phyloP scores from a whole-genome alignment of 768 basidiomycete genomes.

The Lentinula sp. region DNA sequence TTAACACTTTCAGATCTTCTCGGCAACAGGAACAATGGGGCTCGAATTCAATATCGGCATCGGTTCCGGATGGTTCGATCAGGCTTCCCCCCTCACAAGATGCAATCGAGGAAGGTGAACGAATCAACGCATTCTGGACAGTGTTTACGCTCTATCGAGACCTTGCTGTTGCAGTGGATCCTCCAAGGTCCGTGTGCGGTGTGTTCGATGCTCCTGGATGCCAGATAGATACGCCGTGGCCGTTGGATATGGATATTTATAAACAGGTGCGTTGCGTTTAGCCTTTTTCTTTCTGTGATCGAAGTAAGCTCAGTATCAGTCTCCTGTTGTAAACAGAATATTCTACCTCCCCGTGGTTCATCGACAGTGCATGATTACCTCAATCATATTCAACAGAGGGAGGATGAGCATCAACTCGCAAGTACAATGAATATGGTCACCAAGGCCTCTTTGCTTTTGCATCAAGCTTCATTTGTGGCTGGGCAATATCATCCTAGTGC shows the following conservation, averaged over 20 bases:
- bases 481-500: conserved; percentile 29
- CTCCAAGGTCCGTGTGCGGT: conserved; percentile 47
- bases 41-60: conserved; percentile 25
- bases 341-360: conserved; percentile 35
- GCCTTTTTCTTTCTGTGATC: background rate
- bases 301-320: background rate
- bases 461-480: conserved; percentile 48
- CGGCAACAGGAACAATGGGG: conserved; percentile 13
- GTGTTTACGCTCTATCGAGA: conserved; percentile 54
- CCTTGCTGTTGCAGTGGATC: conserved; percentile 47
- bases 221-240: conserved; percentile 51
- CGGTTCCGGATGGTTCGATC: conserved; percentile 22
- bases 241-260: conserved; percentile 33
- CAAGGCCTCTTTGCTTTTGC: conserved; percentile 55
- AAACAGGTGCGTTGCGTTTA: conserved; percentile 23
- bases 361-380: conserved; percentile 47
- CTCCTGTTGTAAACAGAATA: conserved; percentile 25
- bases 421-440: conserved; percentile 36
- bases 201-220: conserved; percentile 44
- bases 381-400: conserved; percentile 24
- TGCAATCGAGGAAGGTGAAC: conserved; percentile 55
- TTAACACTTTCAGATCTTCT: conserved; percentile 39
- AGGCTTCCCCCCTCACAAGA: conserved; percentile 36
- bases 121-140: conserved; percentile 63
- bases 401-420: conserved; percentile 16